Percentiles rank a stretch among this genome's conserved stretches.
These are phyloP conservation scores for Tothia fuscella DNA, from an alignment of 2,329 filamentous ascomycete genomes.

Conservation along the genomic window DNA sequence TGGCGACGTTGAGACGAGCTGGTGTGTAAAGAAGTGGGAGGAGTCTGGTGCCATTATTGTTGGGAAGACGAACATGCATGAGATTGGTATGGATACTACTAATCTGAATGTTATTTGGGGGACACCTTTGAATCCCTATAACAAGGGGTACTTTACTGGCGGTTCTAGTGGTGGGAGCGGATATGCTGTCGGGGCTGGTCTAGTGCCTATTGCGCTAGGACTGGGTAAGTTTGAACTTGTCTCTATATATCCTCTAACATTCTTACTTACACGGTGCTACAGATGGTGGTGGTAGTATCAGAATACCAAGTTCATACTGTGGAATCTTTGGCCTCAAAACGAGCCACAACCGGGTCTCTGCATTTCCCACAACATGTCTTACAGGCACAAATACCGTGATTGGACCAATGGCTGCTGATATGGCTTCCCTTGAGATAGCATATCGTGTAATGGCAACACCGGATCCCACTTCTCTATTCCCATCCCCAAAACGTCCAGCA, in stretches of 20 bases:
- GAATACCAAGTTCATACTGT: constrained; percentile 64
- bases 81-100: constrained; percentile 64
- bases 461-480: constrained; percentile 56
- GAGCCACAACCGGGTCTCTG: constrained; percentile 56
- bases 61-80: constrained; percentile 71
- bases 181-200: constrained; percentile 56
- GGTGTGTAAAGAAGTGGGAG: constrained; percentile 59
- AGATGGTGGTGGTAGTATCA: constrained; percentile 64
- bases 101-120: constrained; percentile 69
- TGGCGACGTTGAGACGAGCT: constrained; percentile 41
- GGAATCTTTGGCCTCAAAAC: constrained; percentile 75
- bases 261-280: constrained; percentile 11
- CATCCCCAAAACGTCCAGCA: constrained; percentile 37
- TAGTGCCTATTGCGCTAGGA: constrained; percentile 64
- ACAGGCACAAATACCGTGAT: constrained; percentile 53
- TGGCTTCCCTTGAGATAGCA: constrained; percentile 66
- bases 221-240: constrained; percentile 62
- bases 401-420: constrained; percentile 65
- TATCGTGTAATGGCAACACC: constrained; percentile 70
- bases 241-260: not conserved
- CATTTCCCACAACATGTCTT: constrained; percentile 44
- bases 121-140: constrained; percentile 68
- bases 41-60: constrained; percentile 64
- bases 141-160: constrained; percentile 64
- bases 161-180: constrained; percentile 69